Base-by-base conservation (phyloP, 179 eudicot species). In the Drosera spatulata region DNA sequence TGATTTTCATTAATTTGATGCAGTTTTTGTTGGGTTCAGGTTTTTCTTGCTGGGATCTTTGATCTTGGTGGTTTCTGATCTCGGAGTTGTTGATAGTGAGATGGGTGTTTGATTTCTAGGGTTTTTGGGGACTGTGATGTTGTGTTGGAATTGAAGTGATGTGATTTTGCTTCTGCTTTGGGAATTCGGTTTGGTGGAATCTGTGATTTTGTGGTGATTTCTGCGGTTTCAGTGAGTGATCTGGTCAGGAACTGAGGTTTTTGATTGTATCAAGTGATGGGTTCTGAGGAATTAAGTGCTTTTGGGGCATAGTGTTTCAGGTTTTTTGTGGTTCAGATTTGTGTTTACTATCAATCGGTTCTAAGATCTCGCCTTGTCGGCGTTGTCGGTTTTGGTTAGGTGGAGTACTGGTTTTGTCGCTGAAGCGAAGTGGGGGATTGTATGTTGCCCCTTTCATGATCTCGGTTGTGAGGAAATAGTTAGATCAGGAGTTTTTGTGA, bases 111-210 rank as follows among this genome's bases (percentile, higher is more conserved):
- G 65, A 65, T 55, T 12, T 61, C 48, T 65, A 65, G 74, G 74
- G 71, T 62, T 74, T 69, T 15, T 14, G 48, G 40, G 13, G 59
- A 42, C 39, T 58, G 51, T 59, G 68, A 59, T 64, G 55, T 64
- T 60, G 43, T 50, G 66, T 62, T 64, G 65, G 68, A 62, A 73
- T 63, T 56, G 51, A 22, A 22, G 33, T 22, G 51, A 39, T 40
- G 3, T 44, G 45, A 68, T 44, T 64, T 47, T 63, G 45, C 56
- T n/a, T 60, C 57, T 14, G 43, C 42, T 66, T 55, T 43, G 51
- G 48, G 52, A 39, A 3, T 39, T 10, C 62, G 37, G 40, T 53
- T 43, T 56, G 37, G 59, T 13, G 62, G 44, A 53, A 53, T 14
- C 15, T 52, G 53, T 40, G 37, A 59, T 57, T 51, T 58, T 11